Percentiles rank a stretch among this genome's conserved stretches.
Conservation (phyloP, 2,329 filamentous ascomycete species). For the Trichoderma sp. region DNA sequence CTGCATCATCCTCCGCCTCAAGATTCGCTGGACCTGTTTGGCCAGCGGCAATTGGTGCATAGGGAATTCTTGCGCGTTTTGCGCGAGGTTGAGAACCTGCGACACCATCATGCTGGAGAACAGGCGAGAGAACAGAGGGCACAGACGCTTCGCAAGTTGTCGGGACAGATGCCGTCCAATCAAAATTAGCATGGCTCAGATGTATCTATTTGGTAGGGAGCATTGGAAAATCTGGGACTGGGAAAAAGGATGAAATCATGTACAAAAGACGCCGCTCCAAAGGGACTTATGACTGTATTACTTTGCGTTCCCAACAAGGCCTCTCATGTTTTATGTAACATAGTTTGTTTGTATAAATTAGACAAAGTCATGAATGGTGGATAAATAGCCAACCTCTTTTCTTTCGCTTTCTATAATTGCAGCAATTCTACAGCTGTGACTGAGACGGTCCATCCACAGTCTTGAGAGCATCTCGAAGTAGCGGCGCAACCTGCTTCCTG, state of each 20-base stretch:
- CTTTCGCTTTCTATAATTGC: not conserved
- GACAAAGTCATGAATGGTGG: not conserved
- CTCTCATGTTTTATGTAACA: not conserved
- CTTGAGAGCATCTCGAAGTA: constrained; percentile 57
- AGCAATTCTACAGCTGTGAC: not conserved
- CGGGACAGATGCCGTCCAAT: not conserved
- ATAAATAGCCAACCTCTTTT: not conserved
- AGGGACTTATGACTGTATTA: not conserved
- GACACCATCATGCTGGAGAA: constrained; percentile 16
- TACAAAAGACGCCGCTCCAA: not conserved
- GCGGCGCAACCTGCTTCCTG: constrained; percentile 66
- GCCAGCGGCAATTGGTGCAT: constrained; percentile 26
- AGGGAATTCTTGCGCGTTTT: constrained; percentile 35
- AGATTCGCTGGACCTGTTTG: constrained; percentile 18
- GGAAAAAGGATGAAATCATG: not conserved
- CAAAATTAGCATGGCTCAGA: not conserved
- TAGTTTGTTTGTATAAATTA: not conserved
- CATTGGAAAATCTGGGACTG: not conserved
- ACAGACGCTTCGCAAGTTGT: constrained; percentile 18
- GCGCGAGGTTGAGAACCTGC: constrained; percentile 31
- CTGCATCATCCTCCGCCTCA: constrained; percentile 22
- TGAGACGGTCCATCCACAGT: constrained; percentile 18
- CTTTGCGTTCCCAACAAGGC: not conserved
- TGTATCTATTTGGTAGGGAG: not conserved
- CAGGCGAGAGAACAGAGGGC: constrained; percentile 22